phyloP scores from a whole-genome alignment of 345 rosid species.

The Nephelium lappaceum region DNA sequence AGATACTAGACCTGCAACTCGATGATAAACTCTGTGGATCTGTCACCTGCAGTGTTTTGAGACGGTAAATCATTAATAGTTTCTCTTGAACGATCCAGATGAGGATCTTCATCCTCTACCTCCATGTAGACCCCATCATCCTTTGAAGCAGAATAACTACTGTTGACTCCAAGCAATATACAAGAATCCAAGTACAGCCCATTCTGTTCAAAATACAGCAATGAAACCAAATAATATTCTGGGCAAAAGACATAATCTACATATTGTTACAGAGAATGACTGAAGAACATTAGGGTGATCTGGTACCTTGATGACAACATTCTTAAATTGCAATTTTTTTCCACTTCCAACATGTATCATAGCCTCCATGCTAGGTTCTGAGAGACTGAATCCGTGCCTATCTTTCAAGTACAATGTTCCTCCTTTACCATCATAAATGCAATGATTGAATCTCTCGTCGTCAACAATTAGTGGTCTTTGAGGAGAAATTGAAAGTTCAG shows the following conservation, averaged over 20 bases:
- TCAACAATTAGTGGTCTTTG: slow-evolving; percentile 82
- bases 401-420: slow-evolving; percentile 76
- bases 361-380: slow-evolving; percentile 70
- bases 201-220: slow-evolving; percentile 51
- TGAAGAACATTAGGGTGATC: not conserved
- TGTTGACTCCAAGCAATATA: slow-evolving; percentile 72
- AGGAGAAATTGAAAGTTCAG: slow-evolving; percentile 76
- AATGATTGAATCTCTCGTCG: slow-evolving; percentile 70
- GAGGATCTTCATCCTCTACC: slow-evolving; percentile 49
- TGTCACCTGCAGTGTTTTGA: slow-evolving; percentile 45
- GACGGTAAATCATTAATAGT: slow-evolving; percentile 36
- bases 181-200: slow-evolving; percentile 91
- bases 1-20: slow-evolving; percentile 74
- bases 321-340: slow-evolving; percentile 77
- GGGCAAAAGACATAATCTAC: not conserved
- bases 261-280: not conserved
- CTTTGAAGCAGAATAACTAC: slow-evolving; percentile 71
- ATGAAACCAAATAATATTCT: not conserved
- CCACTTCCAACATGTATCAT: slow-evolving; percentile 78
- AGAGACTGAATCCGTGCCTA: slow-evolving; percentile 60
- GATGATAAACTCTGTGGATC: slow-evolving; percentile 60
- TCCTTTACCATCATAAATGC: slow-evolving; percentile 89
- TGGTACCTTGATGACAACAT: slow-evolving; percentile 77
- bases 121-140: slow-evolving; percentile 71
- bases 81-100: slow-evolving; percentile 39